phyloP scores from a whole-genome alignment of 2,329 filamentous ascomycete genomes.

The Pestalotiopsis sp. region DNA sequence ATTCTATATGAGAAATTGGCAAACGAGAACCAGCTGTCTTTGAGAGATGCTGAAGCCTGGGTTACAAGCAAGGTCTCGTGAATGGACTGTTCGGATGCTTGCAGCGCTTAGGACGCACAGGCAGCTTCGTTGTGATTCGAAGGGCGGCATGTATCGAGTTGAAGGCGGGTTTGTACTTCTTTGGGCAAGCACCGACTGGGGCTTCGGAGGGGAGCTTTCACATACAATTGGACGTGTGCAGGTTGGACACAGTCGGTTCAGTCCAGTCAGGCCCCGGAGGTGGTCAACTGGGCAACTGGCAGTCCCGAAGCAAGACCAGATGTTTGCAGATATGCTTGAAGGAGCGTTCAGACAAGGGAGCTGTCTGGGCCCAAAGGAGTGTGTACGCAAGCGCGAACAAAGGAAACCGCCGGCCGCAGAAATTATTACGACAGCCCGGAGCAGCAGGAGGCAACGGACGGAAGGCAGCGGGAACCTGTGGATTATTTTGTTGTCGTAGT shows the following conservation, averaged over 20 bases:
- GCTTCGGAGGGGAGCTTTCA: constrained; percentile 20
- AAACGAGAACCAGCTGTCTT: constrained; percentile 10
- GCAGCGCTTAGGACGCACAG: constrained; percentile 21
- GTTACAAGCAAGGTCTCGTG: constrained; percentile 22
- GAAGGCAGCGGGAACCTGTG: constrained; percentile 9
- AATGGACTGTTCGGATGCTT: constrained; percentile 19
- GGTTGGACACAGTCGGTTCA: constrained; percentile 23
- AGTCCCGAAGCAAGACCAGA: constrained; percentile 21
- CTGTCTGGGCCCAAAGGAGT: constrained; percentile 17
- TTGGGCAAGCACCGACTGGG: constrained; percentile 22
- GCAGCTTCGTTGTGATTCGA: constrained; percentile 24
- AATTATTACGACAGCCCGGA: constrained; percentile 19
- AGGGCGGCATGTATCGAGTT: constrained; percentile 20
- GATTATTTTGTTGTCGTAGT: background rate
- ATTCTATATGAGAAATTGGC: constrained; percentile 10
- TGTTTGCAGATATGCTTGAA: constrained; percentile 29
- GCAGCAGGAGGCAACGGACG: constrained; percentile 17
- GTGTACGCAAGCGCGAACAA: constrained; percentile 22
- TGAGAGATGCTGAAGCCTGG: background rate
- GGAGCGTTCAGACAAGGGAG: constrained; percentile 26
- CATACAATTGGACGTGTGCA: constrained; percentile 16
- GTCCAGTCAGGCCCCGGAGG: background rate
- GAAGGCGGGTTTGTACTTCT: constrained; percentile 23
- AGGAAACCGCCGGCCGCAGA: constrained; percentile 20
- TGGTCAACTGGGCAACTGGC: constrained; percentile 21